Conservation (phyloP, 805 yeast species). For the Starmerella floricola region DNA sequence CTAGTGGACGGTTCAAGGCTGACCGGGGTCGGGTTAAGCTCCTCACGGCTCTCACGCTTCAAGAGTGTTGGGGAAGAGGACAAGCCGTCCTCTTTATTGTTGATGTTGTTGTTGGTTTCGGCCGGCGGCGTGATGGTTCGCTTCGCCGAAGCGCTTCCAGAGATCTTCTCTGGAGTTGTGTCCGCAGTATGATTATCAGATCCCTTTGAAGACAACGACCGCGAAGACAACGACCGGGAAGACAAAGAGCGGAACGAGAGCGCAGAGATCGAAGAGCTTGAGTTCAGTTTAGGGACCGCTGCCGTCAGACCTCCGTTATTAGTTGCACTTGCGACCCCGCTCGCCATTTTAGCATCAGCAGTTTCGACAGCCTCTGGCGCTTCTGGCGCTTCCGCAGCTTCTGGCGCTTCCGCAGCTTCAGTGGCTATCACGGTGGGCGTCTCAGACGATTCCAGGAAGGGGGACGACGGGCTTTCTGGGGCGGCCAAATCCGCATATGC, state of each 20-base stretch:
- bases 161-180: neutral
- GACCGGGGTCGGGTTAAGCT: neutral
- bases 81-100: neutral
- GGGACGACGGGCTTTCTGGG: neutral
- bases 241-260: slow-evolving; percentile 20
- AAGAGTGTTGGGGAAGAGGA: neutral
- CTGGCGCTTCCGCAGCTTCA: too few relatives aligned
- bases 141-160: neutral
- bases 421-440: too few relatives aligned
- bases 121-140: neutral
- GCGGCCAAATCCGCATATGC: neutral
- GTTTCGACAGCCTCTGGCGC: neutral
- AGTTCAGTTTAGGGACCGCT: slow-evolving; percentile 15
- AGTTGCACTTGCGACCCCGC: slow-evolving; percentile 4
- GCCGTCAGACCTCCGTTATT: slow-evolving; percentile 11
- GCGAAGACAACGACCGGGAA: slow-evolving; percentile 7
- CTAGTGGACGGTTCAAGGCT: neutral
- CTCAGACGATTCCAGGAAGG: too few relatives aligned
- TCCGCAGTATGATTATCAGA: neutral
- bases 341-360: neutral
- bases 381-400: neutral
- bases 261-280: slow-evolving; percentile 17
- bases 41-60: slow-evolving; percentile 1
- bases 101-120: neutral
- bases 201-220: too few relatives aligned